A percentile compares a stretch with the other conserved stretches of the same genome.
Conservation (phyloP, 495 filamentous ascomycete genomes). For the Parmelia sp. region DNA sequence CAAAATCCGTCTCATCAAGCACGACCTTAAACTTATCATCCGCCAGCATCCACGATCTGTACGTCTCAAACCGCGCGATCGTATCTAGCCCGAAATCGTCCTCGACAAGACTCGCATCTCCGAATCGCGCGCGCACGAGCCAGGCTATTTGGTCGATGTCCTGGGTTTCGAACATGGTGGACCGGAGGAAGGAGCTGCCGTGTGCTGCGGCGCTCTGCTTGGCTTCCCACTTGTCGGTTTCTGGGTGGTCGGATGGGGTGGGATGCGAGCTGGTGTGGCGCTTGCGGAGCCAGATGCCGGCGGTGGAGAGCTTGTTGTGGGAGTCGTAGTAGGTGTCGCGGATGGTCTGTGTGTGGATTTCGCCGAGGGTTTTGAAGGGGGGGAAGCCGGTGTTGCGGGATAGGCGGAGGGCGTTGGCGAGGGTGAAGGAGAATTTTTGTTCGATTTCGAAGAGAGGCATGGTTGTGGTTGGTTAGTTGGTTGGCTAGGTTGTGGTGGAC, state of each 20-base stretch:
- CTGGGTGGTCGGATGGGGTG: too few relatives aligned
- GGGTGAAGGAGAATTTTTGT: constrained; percentile 33
- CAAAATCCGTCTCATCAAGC: constrained; percentile 33
- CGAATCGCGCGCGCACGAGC: constrained; percentile 9
- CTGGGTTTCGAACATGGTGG: constrained; percentile 30
- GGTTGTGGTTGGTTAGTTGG: background rate
- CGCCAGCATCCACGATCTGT: constrained; percentile 29
- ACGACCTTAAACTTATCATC: constrained; percentile 34
- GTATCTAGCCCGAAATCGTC: constrained; percentile 25
- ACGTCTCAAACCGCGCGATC: constrained; percentile 31
- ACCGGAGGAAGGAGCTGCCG: constrained; percentile 27
- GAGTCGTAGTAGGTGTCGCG: constrained; percentile 36
- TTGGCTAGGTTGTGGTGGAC: background rate
- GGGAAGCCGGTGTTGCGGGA: background rate
- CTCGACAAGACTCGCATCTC: background rate
- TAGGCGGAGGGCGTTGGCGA: constrained; percentile 2
- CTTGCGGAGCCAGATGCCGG: constrained; percentile 31
- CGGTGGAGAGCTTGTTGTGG: constrained; percentile 21
- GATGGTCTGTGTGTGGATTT: constrained; percentile 24
- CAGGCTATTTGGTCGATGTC: constrained; percentile 16
- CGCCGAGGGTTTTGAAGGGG: constrained; percentile 25
- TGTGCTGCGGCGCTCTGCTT: constrained; percentile 25
- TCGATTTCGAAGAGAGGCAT: constrained; percentile 34
- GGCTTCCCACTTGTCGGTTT: constrained; percentile 26
- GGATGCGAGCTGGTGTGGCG: constrained; percentile 16